Base-by-base conservation (phyloP, 177 flowering plant species). In the Vitis hybrid region DNA sequence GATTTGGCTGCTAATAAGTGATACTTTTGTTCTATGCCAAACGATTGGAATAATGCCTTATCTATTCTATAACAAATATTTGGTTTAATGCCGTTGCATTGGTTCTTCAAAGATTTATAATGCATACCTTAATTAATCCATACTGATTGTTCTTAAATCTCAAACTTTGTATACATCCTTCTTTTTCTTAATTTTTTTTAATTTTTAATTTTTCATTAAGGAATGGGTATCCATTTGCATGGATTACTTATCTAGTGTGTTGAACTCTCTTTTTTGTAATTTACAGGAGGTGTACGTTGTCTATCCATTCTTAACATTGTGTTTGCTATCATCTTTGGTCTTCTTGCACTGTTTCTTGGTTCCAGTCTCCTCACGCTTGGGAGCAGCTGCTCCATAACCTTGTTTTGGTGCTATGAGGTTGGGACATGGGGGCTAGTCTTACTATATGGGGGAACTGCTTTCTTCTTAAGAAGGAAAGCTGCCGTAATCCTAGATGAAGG, bases 341-440 rank as follows among this genome's bases (percentile, higher is more conserved):
- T 93, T 61, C 90, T 95, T 46, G 96, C 98, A 0, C 52, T 93
- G 60, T 88, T 93, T 73, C 88, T 95, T 51, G 98, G 99, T 63
- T 89, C 96, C 12, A 91, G 86, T 75, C 90, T 94, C 56, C 85
- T 92, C 56, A 88, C 93, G 8, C 71, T 90, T 13, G 94, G 96
- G 21, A 91, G 90, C 79, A 89, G 85, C 80, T 95, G 97, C 79
- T 86, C 98, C 10, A 35, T 80, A 68, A 83, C 99, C 66, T 78
- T 95, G 74, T 95, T 95, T 70, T 95, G 99, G 99, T 93, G 94
- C 83, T 95, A 91, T 35, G 97, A 95, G 79, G 79, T 90, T 64
- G 79, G 87, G 6, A 72, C 92, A 51, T 91, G 94, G 99, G 89
- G 93, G 0, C 79, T 90, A 30, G 94, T 89, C 30, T 63, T 87